Percentiles rank a stretch among this genome's conserved stretches.
phyloP scores from a whole-genome alignment of 768 basidiomycete species.

The Fomitopsis pulvina region DNA sequence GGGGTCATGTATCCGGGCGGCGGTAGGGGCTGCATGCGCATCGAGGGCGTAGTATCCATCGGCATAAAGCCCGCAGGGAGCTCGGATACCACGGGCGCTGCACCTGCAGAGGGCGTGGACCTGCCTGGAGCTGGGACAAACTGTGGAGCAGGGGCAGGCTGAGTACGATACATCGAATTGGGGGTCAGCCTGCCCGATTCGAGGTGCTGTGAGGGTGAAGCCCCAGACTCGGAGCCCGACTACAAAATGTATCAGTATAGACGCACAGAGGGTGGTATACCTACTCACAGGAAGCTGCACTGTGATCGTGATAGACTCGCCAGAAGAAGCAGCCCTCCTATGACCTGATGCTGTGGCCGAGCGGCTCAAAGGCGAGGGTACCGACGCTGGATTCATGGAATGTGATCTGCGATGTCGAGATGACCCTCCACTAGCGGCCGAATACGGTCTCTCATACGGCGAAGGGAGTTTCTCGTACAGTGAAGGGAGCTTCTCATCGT shows the following conservation, averaged over 20 bases:
- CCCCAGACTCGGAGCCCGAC: slow-evolving; percentile 17
- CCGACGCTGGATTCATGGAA: neutral
- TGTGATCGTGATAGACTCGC: slow-evolving; percentile 11
- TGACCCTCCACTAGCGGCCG: neutral
- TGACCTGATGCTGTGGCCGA: slow-evolving; percentile 3
- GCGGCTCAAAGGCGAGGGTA: neutral
- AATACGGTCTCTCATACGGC: neutral
- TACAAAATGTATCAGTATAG: slow-evolving; percentile 1
- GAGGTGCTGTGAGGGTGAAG: slow-evolving; percentile 9
- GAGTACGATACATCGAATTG: slow-evolving; percentile 1
- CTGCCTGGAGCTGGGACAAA: neutral
- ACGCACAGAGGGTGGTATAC: slow-evolving; percentile 1
- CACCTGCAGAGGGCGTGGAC: neutral
- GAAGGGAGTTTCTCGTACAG: neutral
- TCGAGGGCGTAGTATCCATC: neutral
- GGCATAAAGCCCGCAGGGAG: slow-evolving; percentile 6
- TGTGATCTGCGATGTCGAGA: neutral
- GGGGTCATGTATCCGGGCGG: neutral
- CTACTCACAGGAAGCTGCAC: slow-evolving; percentile 21
- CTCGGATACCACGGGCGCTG: neutral
- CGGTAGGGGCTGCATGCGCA: neutral
- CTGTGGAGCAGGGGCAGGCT: slow-evolving; percentile 6
- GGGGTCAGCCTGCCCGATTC: slow-evolving; percentile 18
- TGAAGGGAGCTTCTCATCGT: neutral
- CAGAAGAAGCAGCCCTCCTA: slow-evolving; percentile 7